Evolutionary conservation across 2,329 filamentous ascomycete genomes (phyloP), one percentile per base, ranked within the genome.

Genomic region (Ilyonectria sp.): DNA sequence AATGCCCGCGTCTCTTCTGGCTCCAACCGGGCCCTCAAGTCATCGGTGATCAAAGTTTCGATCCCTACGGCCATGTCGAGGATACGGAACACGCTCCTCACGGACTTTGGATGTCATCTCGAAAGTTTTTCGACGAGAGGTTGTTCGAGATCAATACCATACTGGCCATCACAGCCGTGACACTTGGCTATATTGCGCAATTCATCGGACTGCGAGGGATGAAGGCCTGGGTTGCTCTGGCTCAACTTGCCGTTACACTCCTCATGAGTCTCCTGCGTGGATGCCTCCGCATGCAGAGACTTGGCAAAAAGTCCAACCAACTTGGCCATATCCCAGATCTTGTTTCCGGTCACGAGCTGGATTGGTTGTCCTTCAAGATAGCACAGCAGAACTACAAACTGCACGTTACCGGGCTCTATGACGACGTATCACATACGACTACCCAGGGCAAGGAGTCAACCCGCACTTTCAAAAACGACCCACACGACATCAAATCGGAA

Each of bases 31-130:
- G 74, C 0, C 58, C 55, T 3, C 71, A 75, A 15, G 58, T 64
- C n/a, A 65, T 75, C 4, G 73, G 71, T 6, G 74, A 76, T 40
- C 74, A 76, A 33, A 75, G 40, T 15, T 76, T 76, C 29, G 70
- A 72, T n/a, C 43, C 74, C 3, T 76, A 72, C 53, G 66, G 60
- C 5, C 69, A 69, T 44, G 50, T 65, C 9, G 74, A 75, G 29
- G 49, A 52, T 52, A 19, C 49, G 40, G 49, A 53, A 4, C 52
- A 43, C 19, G 49, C 49, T 21, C 49, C 17, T 19, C 29, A 52
- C 6, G 29, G 9, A 13, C 17, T 52, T 11, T 71, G 68, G 65
- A 71, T 37, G 23, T 67, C 64, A 6, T 69, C 69, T 9, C 21
- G 47, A 13, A 71, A 52, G 68, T 21, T 47, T 37, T 15, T 55